These are phyloP conservation scores for Suillus subluteus DNA, from an alignment of 768 basidiomycete genomes.

Conservation along the genomic window DNA sequence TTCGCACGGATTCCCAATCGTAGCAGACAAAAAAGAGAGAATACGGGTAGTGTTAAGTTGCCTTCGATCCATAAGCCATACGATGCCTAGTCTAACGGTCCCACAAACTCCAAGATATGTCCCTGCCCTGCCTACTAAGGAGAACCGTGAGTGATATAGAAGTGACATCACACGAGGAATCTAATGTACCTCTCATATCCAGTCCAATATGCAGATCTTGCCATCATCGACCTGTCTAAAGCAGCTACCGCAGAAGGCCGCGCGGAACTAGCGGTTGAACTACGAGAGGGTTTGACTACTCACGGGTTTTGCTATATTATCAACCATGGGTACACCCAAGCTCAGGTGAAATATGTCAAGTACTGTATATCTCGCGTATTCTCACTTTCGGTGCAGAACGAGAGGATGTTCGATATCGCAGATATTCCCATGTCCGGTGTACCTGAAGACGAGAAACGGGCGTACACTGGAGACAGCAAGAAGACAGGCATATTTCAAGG, in stretches of 20 bases:
- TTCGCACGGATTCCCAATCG: no score
- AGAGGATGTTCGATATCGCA: conserved; percentile 53
- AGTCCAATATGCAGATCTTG: conserved; percentile 49
- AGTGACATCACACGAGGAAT: background rate
- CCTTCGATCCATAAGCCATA: background rate
- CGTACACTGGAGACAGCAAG: conserved; percentile 44
- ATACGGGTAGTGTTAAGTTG: background rate
- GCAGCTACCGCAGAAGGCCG: conserved; percentile 42
- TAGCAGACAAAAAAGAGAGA: background rate
- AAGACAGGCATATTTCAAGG: conserved; percentile 53
- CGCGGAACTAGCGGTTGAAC: conserved; percentile 39
- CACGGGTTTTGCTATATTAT: conserved; percentile 42
- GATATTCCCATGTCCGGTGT: conserved; percentile 48
- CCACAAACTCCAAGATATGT: conserved; percentile 39
- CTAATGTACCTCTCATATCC: conserved; percentile 25
- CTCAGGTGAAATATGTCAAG: conserved; percentile 26
- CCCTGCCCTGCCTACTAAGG: conserved; percentile 31
- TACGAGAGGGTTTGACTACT: conserved; percentile 45
- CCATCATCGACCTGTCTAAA: conserved; percentile 51
- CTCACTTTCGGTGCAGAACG: conserved; percentile 35
- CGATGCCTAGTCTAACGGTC: conserved; percentile 28
- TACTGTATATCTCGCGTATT: background rate
- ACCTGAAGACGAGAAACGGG: conserved; percentile 44
- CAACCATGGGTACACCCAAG: conserved; percentile 40
- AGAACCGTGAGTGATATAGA: conserved; percentile 19